Evolutionary conservation across 2,329 filamentous ascomycete species (phyloP).

Genomic region (Trichoderma gracile): DNA sequence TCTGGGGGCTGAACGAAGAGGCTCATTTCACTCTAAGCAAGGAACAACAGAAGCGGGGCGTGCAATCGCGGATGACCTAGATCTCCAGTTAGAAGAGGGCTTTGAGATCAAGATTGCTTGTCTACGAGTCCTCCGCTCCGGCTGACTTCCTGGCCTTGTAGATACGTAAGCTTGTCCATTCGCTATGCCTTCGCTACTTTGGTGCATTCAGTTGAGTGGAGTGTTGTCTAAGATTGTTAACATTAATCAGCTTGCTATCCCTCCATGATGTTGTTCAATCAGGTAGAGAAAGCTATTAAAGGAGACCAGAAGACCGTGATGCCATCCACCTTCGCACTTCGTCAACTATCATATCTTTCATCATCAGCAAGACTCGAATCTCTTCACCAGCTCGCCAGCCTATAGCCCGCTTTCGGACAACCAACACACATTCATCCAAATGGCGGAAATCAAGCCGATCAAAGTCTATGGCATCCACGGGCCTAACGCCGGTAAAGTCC

Average conservation of each 20-base stretch:
- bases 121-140: slow-evolving; percentile 13
- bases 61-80: neutral
- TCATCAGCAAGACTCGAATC: neutral
- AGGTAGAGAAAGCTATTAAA: neutral
- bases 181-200: neutral
- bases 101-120: neutral
- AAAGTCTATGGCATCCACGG: slow-evolving; percentile 25
- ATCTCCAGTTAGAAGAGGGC: neutral
- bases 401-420: neutral
- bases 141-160: neutral
- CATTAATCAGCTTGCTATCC: neutral
- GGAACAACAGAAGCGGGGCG: neutral
- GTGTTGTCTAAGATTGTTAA: neutral
- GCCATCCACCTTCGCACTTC: neutral
- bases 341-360: neutral
- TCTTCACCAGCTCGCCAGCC: neutral
- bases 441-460: slow-evolving; percentile 4
- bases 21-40: neutral
- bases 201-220: neutral
- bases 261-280: neutral
- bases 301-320: neutral
- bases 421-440: neutral
- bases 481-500: slow-evolving; percentile 39
- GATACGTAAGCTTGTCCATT: neutral
- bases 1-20: no score